Percentiles rank a stretch among this genome's conserved stretches.
Conservation (phyloP, 352 stramenopile species). For the Phytophthora tentaculata region DNA sequence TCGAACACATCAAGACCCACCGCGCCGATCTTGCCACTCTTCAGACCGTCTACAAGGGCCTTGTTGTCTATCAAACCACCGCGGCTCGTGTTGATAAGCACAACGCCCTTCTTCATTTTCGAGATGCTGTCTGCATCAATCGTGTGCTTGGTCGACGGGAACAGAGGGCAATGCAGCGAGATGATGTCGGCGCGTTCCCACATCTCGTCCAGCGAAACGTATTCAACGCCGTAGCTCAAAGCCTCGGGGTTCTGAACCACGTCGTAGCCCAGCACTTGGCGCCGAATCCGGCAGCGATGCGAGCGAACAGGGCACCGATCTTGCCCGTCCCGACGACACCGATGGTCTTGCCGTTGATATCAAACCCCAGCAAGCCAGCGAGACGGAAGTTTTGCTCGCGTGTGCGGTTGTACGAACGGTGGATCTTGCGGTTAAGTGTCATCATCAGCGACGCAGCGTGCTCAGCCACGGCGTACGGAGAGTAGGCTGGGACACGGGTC, state of each 20-base stretch:
- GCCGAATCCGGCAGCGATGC: conserved; percentile 41
- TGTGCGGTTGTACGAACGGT: conserved; percentile 76
- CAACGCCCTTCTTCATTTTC: conserved; percentile 88
- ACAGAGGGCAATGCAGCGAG: conserved; percentile 84
- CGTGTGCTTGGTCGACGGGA: conserved; percentile 82
- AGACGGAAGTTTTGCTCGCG: conserved; percentile 81
- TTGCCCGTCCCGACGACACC: conserved; percentile 64
- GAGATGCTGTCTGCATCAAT: conserved; percentile 81
- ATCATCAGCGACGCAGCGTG: conserved; percentile 78
- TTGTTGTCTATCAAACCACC: conserved; percentile 86
- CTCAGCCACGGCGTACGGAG: conserved; percentile 79
- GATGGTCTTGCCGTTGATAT: conserved; percentile 76
- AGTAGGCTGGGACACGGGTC: conserved; percentile 78
- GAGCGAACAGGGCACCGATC: conserved; percentile 50
- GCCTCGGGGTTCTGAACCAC: conserved; percentile 59
- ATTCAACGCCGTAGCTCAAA: conserved; percentile 38
- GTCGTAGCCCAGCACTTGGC: conserved; percentile 71
- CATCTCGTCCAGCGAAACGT: conserved; percentile 61
- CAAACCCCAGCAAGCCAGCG: conserved; percentile 59
- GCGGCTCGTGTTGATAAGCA: conserved; percentile 92
- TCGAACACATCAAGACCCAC: conserved; percentile 91
- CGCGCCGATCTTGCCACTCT: conserved; percentile 74
- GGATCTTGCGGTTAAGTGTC: conserved; percentile 81
- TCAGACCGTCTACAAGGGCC: conserved; percentile 79
- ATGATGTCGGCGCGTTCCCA: conserved; percentile 83